These are phyloP conservation scores for Boletus pseudopeckii DNA, from an alignment of 768 basidiomycete genomes.

Conservation along the genomic window DNA sequence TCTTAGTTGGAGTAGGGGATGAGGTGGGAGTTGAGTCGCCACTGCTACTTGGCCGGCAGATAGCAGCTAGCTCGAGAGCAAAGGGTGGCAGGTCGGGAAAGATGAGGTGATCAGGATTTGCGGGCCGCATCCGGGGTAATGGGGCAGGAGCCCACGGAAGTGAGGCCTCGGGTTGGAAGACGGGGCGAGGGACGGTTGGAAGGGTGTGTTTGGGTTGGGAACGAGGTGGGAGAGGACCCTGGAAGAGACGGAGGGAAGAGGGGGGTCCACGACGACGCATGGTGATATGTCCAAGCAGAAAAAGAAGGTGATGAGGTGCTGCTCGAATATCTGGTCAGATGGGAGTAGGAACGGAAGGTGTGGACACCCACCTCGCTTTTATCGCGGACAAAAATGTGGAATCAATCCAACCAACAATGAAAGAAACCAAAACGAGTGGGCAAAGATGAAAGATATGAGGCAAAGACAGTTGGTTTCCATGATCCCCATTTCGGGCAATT, in stretches of 20 bases:
- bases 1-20: constrained; percentile 18
- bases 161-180: constrained; percentile 36
- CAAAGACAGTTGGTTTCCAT: too few species aligned
- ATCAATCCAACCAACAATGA: background rate
- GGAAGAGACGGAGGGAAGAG: constrained; percentile 55
- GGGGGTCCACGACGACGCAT: constrained; percentile 74
- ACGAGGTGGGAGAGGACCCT: constrained; percentile 62
- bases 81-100: constrained; percentile 26
- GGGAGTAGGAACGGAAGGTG: too few species aligned
- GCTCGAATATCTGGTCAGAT: background rate
- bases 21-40: constrained; percentile 10
- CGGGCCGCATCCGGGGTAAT: constrained; percentile 14
- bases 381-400: background rate
- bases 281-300: background rate
- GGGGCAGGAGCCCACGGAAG: constrained; percentile 22
- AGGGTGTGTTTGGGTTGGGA: constrained; percentile 60
- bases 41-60: constrained; percentile 15
- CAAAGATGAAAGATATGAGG: too few species aligned
- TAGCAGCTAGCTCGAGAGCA: constrained; percentile 17
- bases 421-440: background rate
- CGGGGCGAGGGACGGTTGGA: constrained; percentile 62
- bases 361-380: background rate
- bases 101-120: constrained; percentile 1
- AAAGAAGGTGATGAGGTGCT: background rate
- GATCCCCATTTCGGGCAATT: background rate